Conservation (phyloP, 371 early-diverging fungal genomes). For the Mortierella sp. region DNA sequence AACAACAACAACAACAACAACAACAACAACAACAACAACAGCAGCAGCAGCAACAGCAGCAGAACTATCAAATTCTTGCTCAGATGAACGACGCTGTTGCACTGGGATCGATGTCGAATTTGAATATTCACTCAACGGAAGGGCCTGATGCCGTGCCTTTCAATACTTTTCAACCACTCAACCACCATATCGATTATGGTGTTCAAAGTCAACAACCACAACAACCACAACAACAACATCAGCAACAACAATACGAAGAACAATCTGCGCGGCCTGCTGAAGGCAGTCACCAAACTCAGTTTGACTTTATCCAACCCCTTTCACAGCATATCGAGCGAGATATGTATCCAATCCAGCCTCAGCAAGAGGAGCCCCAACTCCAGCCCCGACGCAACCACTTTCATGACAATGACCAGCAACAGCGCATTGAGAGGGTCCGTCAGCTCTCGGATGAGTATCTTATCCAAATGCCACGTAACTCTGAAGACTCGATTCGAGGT, state of each 20-base stretch:
- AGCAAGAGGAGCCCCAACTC: constrained; percentile 42
- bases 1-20: constrained; percentile 29
- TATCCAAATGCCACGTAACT: constrained; percentile 48
- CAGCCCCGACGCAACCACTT: constrained; percentile 44
- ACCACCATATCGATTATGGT: not conserved
- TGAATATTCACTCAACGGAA: constrained; percentile 4
- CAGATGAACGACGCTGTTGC: constrained; percentile 5
- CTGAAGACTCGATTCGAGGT: constrained; percentile 38
- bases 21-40: constrained; percentile 36
- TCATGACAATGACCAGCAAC: constrained; percentile 29
- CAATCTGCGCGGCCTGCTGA: constrained; percentile 5
- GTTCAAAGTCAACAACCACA: constrained; percentile 22
- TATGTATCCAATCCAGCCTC: constrained; percentile 24
- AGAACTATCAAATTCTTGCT: constrained; percentile 2
- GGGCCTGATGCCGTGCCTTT: not conserved
- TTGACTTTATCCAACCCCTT: constrained; percentile 12
- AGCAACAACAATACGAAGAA: constrained; percentile 21
- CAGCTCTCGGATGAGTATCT: constrained; percentile 48
- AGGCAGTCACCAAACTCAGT: not conserved
- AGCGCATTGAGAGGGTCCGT: constrained; percentile 30
- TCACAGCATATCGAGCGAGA: constrained; percentile 16
- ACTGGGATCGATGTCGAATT: constrained; percentile 7
- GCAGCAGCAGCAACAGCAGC: constrained; percentile 37
- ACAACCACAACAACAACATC: not conserved
- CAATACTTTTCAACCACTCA: not conserved